Evolutionary conservation across 768 basidiomycete species (phyloP), one percentile per base, ranked within the genome.

Genomic region (Fomitopsis serialis): DNA sequence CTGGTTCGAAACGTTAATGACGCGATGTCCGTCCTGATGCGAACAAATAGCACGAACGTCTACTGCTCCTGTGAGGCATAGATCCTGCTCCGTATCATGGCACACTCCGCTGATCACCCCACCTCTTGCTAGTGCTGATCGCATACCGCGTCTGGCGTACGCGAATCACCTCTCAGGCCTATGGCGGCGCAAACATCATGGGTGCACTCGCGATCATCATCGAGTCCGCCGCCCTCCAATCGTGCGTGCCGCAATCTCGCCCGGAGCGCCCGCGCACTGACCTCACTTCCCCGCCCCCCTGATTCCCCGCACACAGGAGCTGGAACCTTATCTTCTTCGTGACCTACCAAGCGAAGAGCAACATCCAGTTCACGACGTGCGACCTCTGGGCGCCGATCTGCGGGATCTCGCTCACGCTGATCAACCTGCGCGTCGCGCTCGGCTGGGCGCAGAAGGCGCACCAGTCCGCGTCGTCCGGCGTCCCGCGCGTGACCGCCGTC

Each of bases 371-470:
- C 46, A 47, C 46, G 46, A 34, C 46, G 25, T 29, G 24, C 46
- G 46, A 47, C 46, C 24, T 47, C 5, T 47, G 46, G 46, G 10
- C 25, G 25, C 8, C 46, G 12, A 17, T 47, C 29, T 47, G 46
- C 46, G 46, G 46, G 8, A 34, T 47, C 46, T 47, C 46, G 19
- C 27, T 47, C 46, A 47, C 27, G 46, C 46, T 47, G 5, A 47
- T 47, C 46, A 47, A 47, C 46, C 46, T 47, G 46, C 46, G 46
- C 29, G 46, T 47, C 25, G 23, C 46, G 5, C 46, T 47, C 29
- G 46, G 46, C 24, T 47, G 46, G 46, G 46, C 46, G 46, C 46
- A 47, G 46, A 47, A 47, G 17, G 46, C 46, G 46, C 11, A 34
- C 25, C 23, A 24, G 23, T 24, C 19, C 19, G 19, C 19, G 19